Evolutionary conservation across 1,139 yeast species (phyloP).

Genomic region (Scheffersomyces lignicola): DNA sequence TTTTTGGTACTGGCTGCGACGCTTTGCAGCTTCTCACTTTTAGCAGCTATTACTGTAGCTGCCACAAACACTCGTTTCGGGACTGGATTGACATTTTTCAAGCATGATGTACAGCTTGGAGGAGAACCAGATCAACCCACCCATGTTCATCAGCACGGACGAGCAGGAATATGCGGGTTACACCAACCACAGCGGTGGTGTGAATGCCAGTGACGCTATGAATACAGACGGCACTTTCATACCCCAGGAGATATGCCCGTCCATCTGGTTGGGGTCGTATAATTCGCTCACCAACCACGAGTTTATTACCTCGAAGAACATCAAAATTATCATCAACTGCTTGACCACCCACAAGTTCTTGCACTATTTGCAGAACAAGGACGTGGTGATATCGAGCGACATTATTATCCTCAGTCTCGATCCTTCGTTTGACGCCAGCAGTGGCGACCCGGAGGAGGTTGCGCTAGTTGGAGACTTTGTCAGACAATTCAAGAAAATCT

Average conservation of each 20-base stretch:
- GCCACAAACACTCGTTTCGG: too few relatives aligned
- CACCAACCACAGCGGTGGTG: not conserved
- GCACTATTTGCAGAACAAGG: conserved; percentile 18
- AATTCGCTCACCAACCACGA: conserved; percentile 12
- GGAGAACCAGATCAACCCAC: conserved; percentile 1
- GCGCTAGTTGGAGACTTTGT: conserved; percentile 26
- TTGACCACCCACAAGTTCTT: conserved; percentile 36
- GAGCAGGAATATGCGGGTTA: not conserved
- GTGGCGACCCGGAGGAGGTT: not conserved
- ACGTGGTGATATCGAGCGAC: conserved; percentile 35
- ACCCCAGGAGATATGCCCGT: conserved; percentile 29
- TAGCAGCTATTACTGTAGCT: too few relatives aligned
- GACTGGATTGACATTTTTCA: too few relatives aligned
- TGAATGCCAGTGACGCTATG: not conserved
- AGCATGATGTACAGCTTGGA: not conserved
- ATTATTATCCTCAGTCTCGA: conserved; percentile 41
- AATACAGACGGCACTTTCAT: not conserved
- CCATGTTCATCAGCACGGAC: not conserved
- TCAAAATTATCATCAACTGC: conserved; percentile 45
- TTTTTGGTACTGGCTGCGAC: too few relatives aligned
- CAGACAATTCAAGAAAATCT: conserved; percentile 30
- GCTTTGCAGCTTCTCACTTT: too few relatives aligned
- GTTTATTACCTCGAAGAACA: conserved; percentile 25
- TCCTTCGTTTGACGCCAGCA: conserved; percentile 28
- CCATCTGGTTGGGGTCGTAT: conserved; percentile 33